A percentile compares a stretch with the other conserved stretches of the same genome.
Evolutionary conservation across 768 basidiomycete genomes (phyloP).

Genomic region (Leccinum longicurvipes): DNA sequence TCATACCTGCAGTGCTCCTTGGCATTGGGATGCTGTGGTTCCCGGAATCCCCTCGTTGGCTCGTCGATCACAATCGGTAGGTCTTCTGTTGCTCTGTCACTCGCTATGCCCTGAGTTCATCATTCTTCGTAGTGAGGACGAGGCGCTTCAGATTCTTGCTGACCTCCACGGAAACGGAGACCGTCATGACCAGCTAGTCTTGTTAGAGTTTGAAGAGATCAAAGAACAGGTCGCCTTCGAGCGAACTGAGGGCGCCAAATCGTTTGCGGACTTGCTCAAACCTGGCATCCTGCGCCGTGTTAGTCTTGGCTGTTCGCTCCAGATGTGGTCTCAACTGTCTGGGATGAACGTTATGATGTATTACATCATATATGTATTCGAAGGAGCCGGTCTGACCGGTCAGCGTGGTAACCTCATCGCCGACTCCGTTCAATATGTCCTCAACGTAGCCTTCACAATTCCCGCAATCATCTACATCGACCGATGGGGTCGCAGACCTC

Average conservation of each 20-base stretch:
- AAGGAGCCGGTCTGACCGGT: slow-evolving; percentile 74
- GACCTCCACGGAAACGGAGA: slow-evolving; percentile 69
- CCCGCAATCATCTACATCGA: slow-evolving; percentile 65
- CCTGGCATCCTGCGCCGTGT: slow-evolving; percentile 69
- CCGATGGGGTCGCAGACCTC: slow-evolving; percentile 75
- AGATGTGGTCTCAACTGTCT: slow-evolving; percentile 77
- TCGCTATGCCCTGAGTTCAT: background rate
- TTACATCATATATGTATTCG: slow-evolving; percentile 62
- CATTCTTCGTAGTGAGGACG: slow-evolving; percentile 33
- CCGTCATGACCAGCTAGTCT: slow-evolving; percentile 54
- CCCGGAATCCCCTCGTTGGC: slow-evolving; percentile 71
- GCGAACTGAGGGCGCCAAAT: slow-evolving; percentile 67
- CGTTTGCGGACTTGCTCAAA: slow-evolving; percentile 62
- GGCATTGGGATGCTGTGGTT: slow-evolving; percentile 64
- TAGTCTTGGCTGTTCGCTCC: slow-evolving; percentile 62
- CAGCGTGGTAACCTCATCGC: slow-evolving; percentile 73
- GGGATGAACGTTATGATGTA: slow-evolving; percentile 85
- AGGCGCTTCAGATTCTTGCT: slow-evolving; percentile 69
- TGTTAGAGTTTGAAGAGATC: slow-evolving; percentile 71
- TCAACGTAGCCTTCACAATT: slow-evolving; percentile 40
- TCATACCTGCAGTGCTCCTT: slow-evolving; percentile 73
- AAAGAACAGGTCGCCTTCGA: slow-evolving; percentile 54
- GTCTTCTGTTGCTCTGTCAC: background rate
- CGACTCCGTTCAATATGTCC: slow-evolving; percentile 57
- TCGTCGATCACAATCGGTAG: slow-evolving; percentile 59